These are phyloP conservation scores for Pichia cactophila DNA, from an alignment of 1,139 yeast species.

Conservation along the genomic window DNA sequence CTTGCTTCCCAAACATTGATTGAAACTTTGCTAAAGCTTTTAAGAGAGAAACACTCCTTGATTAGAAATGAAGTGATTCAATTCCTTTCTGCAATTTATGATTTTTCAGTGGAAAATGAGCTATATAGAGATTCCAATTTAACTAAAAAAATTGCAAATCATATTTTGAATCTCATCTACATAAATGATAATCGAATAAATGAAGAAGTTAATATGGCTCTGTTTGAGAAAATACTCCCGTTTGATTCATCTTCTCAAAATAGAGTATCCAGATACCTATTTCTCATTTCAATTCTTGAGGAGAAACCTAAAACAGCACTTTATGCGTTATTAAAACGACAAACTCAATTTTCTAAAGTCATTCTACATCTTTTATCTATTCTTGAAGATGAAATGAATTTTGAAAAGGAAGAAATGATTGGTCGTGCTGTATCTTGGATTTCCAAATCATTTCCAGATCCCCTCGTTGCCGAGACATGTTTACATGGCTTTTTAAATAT, in stretches of 20 bases:
- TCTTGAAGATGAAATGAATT: slow-evolving; percentile 32
- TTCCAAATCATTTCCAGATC: slow-evolving; percentile 44
- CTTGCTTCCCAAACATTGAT: slow-evolving; percentile 41
- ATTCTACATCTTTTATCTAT: slow-evolving; percentile 32
- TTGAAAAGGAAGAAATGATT: slow-evolving; percentile 33
- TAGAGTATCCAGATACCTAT: slow-evolving; percentile 49
- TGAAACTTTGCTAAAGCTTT: slow-evolving; percentile 49
- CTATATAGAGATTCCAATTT: slow-evolving; percentile 29
- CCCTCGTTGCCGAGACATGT: slow-evolving; percentile 39
- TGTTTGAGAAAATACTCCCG: slow-evolving; percentile 59
- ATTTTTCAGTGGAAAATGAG: slow-evolving; percentile 20
- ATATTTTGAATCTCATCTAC: slow-evolving; percentile 59
- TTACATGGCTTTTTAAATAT: slow-evolving; percentile 45
- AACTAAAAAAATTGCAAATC: slow-evolving; percentile 56
- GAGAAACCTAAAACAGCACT: slow-evolving; percentile 58
- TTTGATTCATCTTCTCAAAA: slow-evolving; percentile 32
- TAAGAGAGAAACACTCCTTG: slow-evolving; percentile 60
- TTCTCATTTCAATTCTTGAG: slow-evolving; percentile 42
- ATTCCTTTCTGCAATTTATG: slow-evolving; percentile 49
- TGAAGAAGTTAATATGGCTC: slow-evolving; percentile 53
- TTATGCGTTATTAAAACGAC: slow-evolving; percentile 61
- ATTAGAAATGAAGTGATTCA: slow-evolving; percentile 59
- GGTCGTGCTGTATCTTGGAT: slow-evolving; percentile 63
- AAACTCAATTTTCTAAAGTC: slow-evolving; percentile 47
- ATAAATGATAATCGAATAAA: slow-evolving; percentile 68